phyloP scores from a whole-genome alignment of 345 rosid species.

The Eucalyptus curtisii region DNA sequence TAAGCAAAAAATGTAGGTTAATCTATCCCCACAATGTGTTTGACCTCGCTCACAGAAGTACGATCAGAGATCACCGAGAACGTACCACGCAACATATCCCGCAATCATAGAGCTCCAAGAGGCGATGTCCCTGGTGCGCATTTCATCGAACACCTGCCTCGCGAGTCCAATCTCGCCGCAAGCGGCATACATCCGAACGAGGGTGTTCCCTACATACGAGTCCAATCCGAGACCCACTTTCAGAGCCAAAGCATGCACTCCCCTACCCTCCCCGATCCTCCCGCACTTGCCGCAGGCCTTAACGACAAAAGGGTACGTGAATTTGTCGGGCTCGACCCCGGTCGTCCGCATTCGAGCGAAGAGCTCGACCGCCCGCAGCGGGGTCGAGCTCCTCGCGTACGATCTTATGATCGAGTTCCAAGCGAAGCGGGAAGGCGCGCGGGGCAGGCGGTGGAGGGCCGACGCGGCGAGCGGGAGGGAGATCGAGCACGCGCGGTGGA shows the following conservation, averaged over 20 bases:
- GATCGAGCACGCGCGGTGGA: not conserved
- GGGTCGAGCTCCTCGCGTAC: not conserved
- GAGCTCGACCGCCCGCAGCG: slow-evolving; percentile 1
- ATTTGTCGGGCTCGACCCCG: slow-evolving; percentile 5
- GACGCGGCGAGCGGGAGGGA: slow-evolving; percentile 3
- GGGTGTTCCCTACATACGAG: slow-evolving; percentile 12
- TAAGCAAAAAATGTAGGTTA: not conserved
- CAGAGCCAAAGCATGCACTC: slow-evolving; percentile 4
- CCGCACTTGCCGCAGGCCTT: slow-evolving; percentile 15
- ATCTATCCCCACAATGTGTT: not conserved
- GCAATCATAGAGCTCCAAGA: slow-evolving; percentile 51
- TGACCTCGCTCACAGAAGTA: not conserved
- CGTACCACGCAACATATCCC: slow-evolving; percentile 17
- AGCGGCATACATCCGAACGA: slow-evolving; percentile 14
- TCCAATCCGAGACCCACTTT: slow-evolving; percentile 3
- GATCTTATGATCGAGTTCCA: slow-evolving; percentile 12
- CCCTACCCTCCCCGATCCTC: not conserved
- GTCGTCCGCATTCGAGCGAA: slow-evolving; percentile 2
- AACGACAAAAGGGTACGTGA: slow-evolving; percentile 12
- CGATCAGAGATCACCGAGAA: not conserved
- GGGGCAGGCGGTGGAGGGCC: slow-evolving; percentile 1
- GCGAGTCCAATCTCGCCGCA: slow-evolving; percentile 16
- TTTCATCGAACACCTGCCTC: slow-evolving; percentile 14
- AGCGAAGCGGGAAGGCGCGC: slow-evolving; percentile 5
- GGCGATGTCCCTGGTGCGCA: slow-evolving; percentile 24